These are phyloP conservation scores for Aureoboletus auriporus DNA, from an alignment of 768 basidiomycete species.

Conservation along the genomic window DNA sequence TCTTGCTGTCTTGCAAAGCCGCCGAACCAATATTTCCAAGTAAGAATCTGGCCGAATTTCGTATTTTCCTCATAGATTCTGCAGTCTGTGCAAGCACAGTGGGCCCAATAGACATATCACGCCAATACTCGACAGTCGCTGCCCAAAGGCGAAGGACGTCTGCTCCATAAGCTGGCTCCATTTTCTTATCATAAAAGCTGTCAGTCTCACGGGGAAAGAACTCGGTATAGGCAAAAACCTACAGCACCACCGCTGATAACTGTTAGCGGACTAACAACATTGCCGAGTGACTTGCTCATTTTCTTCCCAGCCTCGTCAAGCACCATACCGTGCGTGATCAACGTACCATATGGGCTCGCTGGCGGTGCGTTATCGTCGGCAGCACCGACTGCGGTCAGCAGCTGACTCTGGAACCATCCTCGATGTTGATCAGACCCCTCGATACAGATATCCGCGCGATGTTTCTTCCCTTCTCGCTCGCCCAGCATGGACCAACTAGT, in stretches of 20 bases:
- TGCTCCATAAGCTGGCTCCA: constrained; percentile 76
- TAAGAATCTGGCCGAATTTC: constrained; percentile 84
- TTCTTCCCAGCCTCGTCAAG: constrained; percentile 84
- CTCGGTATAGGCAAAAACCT: constrained; percentile 17
- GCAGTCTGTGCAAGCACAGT: constrained; percentile 70
- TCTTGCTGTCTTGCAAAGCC: constrained; percentile 3
- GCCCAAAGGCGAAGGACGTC: constrained; percentile 90
- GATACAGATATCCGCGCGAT: constrained; percentile 80
- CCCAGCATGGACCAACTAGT: constrained; percentile 86
- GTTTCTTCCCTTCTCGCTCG: constrained; percentile 33
- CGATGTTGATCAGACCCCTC: constrained; percentile 98
- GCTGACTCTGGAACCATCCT: constrained; percentile 97
- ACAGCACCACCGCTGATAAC: constrained; percentile 79
- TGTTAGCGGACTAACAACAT: constrained; percentile 80
- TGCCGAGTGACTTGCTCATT: constrained; percentile 98
- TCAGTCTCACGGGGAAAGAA: neutral
- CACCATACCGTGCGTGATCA: constrained; percentile 97
- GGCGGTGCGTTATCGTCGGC: constrained; percentile 15
- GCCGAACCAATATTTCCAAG: constrained; percentile 65
- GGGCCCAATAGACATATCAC: constrained; percentile 83
- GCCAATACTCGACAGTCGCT: constrained; percentile 85
- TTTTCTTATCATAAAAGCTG: constrained; percentile 52
- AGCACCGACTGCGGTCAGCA: constrained; percentile 72
- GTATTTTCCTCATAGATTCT: constrained; percentile 76
- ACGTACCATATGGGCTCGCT: constrained; percentile 59